Percentiles rank a stretch among this genome's conserved stretches.
Evolutionary conservation across 1,139 yeast species (phyloP).

Genomic region (Protomyces inundatus): DNA sequence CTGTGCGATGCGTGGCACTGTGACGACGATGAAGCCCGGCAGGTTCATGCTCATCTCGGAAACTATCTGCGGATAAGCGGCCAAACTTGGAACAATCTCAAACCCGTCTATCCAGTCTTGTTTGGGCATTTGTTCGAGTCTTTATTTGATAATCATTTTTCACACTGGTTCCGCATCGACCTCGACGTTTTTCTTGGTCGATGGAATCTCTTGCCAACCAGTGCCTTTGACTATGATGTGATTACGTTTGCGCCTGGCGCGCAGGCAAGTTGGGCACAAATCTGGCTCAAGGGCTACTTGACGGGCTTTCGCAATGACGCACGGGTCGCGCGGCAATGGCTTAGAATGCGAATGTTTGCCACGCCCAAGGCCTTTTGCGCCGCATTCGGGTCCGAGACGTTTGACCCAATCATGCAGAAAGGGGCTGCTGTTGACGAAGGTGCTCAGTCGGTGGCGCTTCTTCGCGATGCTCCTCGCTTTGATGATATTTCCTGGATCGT

Average conservation of each 20-base stretch:
- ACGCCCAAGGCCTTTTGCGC: background rate
- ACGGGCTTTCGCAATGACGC: background rate
- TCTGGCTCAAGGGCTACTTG: slow-evolving; percentile 2
- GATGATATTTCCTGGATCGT: background rate
- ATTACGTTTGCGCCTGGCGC: background rate
- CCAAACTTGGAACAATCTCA: background rate
- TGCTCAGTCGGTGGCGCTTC: background rate
- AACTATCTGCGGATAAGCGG: background rate
- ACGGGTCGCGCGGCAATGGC: background rate
- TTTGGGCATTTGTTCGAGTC: background rate
- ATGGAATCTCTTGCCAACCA: background rate
- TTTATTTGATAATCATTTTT: background rate
- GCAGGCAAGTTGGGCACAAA: background rate
- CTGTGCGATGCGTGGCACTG: background rate
- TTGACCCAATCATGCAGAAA: background rate
- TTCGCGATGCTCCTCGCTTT: background rate
- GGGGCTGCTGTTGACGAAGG: background rate
- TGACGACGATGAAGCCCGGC: background rate
- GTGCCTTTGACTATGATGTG: background rate
- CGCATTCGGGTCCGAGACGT: background rate
- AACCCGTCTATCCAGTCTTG: background rate
- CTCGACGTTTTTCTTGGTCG: background rate
- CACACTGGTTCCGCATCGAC: slow-evolving; percentile 2
- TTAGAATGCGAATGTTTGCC: background rate
- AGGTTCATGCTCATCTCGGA: background rate